Evolutionary conservation across 208 protist species (phyloP), one percentile per base, ranked within the genome.

Genomic region (Strigomonas culicis): DNA sequence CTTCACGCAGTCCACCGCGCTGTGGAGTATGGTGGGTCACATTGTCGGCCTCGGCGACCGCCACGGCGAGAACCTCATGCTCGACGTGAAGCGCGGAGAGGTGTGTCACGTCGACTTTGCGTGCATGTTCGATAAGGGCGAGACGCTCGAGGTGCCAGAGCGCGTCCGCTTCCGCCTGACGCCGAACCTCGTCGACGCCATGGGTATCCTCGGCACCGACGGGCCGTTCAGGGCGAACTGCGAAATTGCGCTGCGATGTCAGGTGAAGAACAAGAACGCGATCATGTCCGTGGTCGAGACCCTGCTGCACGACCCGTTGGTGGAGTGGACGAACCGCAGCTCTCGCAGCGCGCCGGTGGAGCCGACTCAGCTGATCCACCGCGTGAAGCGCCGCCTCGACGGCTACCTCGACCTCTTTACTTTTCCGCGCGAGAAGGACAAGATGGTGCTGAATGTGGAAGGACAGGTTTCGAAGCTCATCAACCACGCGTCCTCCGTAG

Each of bases 101-200:
- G 25, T 93, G 56, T 76, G 98, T 63, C 95, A 98, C 70, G 92
- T 98, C 3, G 96, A 98, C 82, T 98, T 99, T 72, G 92, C 86
- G 0, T 97, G 90, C 67, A 87, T 99, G 73, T 99, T 99, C 70
- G 97, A 99, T 74, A 97, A 97, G 60, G 98, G 93, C 17, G 89
- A 97, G 78, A 86, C 77, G 25, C 86, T 99, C 0, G 64, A 87
- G 30, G 80, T 98, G 10, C 93, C 97, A 0, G 97, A 99, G 77
- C 69, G 77, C 25, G 98, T 99, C 34, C 97, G 97, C 19, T 99
- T 99, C 79, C 86, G 98, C 22, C 82, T 99, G 1, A 99, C 98
- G 15, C 93, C 91, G 58, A 99, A 99, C 72, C 64, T 99, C 44
- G 79, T 98, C 8, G 96, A 99, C 68, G 94, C 68, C 0, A 97